phyloP scores from a whole-genome alignment of 2,329 filamentous ascomycete genomes.

The Fusarium mundagurra region DNA sequence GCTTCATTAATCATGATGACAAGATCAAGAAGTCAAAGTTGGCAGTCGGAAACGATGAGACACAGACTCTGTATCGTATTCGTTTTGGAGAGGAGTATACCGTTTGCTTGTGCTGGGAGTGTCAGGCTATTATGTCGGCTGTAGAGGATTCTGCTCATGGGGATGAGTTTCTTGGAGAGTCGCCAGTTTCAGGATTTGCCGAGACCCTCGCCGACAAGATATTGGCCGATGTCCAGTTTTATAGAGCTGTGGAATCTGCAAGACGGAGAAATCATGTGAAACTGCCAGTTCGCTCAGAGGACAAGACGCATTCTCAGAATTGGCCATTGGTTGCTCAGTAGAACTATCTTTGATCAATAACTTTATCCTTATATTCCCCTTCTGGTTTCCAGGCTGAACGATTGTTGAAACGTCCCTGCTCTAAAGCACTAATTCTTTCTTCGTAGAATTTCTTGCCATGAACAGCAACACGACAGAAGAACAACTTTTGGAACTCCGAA shows the following conservation, averaged over 20 bases:
- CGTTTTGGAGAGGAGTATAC: conserved; percentile 31
- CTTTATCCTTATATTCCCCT: not conserved
- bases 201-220: not conserved
- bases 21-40: conserved; percentile 27
- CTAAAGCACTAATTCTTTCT: conserved; percentile 21
- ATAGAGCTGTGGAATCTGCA: conserved; percentile 26
- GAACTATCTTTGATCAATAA: not conserved
- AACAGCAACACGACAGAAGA: conserved; percentile 35
- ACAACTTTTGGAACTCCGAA: conserved; percentile 26
- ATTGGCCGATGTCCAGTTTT: conserved; percentile 9
- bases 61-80: conserved; percentile 24
- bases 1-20: conserved; percentile 44
- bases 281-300: conserved; percentile 4
- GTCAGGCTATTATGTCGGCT: conserved; percentile 31
- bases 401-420: conserved; percentile 29
- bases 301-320: not conserved
- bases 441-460: conserved; percentile 26
- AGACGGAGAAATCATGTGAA: conserved; percentile 24
- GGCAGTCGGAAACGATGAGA: conserved; percentile 16
- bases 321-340: not conserved
- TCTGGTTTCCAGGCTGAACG: conserved; percentile 1
- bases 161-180: not conserved
- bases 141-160: conserved; percentile 13
- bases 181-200: not conserved
- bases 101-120: conserved; percentile 37